A percentile compares a stretch with the other conserved stretches of the same genome.
phyloP scores from a whole-genome alignment of 192 early-diverging fungal genomes.

The Coemansia reversa region DNA sequence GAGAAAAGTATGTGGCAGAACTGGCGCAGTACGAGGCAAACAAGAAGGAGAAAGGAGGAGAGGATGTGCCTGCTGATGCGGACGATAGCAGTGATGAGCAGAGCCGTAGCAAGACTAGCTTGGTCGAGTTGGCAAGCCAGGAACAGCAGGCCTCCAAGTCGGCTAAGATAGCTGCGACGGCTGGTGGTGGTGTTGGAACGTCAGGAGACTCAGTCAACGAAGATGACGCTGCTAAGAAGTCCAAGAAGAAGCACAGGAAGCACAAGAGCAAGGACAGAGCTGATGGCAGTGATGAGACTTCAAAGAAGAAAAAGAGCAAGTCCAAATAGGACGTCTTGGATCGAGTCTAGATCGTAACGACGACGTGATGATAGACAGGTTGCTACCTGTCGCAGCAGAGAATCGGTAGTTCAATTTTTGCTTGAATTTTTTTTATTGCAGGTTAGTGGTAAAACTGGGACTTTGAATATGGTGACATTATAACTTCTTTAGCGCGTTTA shows the following conservation, averaged over 20 bases:
- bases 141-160: not conserved
- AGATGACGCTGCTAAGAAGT: conserved; percentile 10
- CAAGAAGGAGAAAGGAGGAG: conserved; percentile 11
- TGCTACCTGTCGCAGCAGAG: not conserved
- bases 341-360: not conserved
- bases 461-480: no score
- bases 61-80: not conserved
- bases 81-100: not conserved
- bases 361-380: not conserved
- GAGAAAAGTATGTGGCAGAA: conserved; percentile 12
- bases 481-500: no score
- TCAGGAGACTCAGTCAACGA: not conserved
- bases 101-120: not conserved
- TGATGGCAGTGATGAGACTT: conserved; percentile 9
- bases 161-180: conserved; percentile 1
- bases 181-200: not conserved
- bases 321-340: not conserved
- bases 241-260: conserved; percentile 22
- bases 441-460: no score
- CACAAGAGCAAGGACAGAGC: conserved; percentile 16
- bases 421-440: no score
- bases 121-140: no score
- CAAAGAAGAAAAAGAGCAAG: conserved; percentile 29
- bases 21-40: conserved; percentile 13
- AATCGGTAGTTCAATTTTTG: no score